Conservation (phyloP, 2,329 filamentous ascomycete species). For the Purpureocillium lavendulum region DNA sequence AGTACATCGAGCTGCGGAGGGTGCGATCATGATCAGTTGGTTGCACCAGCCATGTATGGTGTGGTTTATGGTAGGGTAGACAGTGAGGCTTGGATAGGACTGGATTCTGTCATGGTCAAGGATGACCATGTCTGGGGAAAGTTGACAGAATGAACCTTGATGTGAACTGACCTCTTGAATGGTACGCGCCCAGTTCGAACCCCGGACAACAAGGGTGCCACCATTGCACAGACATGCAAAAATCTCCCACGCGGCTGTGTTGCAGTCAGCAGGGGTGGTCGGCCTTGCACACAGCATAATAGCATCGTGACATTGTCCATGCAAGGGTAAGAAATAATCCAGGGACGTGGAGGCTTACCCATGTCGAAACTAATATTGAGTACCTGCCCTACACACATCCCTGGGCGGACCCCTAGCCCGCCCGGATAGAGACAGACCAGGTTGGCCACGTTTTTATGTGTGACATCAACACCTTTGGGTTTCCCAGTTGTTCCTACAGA, state of each 20-base stretch:
- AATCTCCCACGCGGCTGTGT: constrained; percentile 51
- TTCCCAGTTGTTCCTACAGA: constrained; percentile 40
- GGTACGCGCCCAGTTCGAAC: constrained; percentile 37
- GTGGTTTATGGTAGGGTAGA: too few relatives aligned
- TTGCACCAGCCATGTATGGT: not conserved
- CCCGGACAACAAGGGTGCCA: constrained; percentile 44
- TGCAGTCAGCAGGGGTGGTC: constrained; percentile 5
- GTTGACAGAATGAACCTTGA: too few relatives aligned
- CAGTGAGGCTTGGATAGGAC: too few relatives aligned
- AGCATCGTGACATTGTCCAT: too few relatives aligned
- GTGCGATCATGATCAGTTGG: not conserved
- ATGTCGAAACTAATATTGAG: constrained; percentile 54
- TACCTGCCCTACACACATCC: constrained; percentile 44
- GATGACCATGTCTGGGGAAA: too few relatives aligned
- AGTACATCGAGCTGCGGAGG: constrained; percentile 39
- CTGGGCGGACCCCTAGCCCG: constrained; percentile 38
- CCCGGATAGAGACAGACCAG: constrained; percentile 41
- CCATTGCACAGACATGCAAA: constrained; percentile 48
- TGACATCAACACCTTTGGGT: constrained; percentile 51
- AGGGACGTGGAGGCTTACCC: constrained; percentile 31
- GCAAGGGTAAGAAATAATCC: too few relatives aligned
- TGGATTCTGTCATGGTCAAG: too few relatives aligned
- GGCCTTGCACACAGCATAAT: too few relatives aligned
- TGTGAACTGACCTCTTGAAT: constrained; percentile 30
- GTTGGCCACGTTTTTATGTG: constrained; percentile 46